Evolutionary conservation across 2,329 filamentous ascomycete genomes (phyloP).

Genomic region (Helminthosporium solani): DNA sequence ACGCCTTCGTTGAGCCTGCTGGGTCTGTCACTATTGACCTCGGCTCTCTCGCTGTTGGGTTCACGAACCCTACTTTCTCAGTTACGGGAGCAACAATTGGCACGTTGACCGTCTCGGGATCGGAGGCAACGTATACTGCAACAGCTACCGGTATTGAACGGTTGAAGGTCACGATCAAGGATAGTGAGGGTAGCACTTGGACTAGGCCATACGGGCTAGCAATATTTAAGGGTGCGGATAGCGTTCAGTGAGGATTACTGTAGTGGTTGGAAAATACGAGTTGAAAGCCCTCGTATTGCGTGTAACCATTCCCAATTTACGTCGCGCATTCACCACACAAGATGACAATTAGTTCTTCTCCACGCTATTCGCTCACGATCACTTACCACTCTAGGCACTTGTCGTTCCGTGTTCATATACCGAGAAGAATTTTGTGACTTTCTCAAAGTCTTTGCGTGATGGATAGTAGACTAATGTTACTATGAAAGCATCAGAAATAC

Average conservation of each 20-base stretch:
- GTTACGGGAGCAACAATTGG: constrained; percentile 13
- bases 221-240: constrained; percentile 11
- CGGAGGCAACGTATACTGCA: constrained; percentile 12
- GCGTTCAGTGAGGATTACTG: neutral
- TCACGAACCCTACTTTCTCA: constrained; percentile 11
- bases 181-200: constrained; percentile 15
- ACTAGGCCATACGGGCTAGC: constrained; percentile 12
- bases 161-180: constrained; percentile 8
- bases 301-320: no score
- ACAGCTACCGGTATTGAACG: constrained; percentile 10
- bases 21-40: constrained; percentile 26
- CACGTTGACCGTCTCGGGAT: constrained; percentile 5
- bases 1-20: constrained; percentile 31
- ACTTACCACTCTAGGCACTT: no score
- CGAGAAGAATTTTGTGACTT: no score
- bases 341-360: no score
- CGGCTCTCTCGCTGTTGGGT: constrained; percentile 17
- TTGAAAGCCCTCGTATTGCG: no score
- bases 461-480: no score
- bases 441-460: no score
- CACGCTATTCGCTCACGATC: no score
- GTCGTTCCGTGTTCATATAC: no score
- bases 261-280: no score
- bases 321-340: no score
- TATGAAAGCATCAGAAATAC: no score